Evolutionary conservation across 768 basidiomycete species (phyloP).

Genomic region (Asterophora lycoperdoides): DNA sequence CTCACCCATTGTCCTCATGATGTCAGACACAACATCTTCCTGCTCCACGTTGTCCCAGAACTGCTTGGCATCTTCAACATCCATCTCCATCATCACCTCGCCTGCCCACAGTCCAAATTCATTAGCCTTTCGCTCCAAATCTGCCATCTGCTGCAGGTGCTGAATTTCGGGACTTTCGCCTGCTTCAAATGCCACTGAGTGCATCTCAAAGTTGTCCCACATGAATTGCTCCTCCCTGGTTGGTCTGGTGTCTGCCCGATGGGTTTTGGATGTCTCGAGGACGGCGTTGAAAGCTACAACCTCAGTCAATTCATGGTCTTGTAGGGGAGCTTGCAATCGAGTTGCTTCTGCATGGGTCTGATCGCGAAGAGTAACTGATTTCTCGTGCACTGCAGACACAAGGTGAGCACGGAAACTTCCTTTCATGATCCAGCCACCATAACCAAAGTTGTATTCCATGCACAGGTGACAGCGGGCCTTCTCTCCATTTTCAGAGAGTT

Average conservation of each 20-base stretch:
- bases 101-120: conserved; percentile 11
- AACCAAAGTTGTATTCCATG: too few relatives aligned
- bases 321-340: too few relatives aligned
- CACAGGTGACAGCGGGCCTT: too few relatives aligned
- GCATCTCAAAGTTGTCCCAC: conserved; percentile 6
- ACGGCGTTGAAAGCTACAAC: conserved; percentile 1
- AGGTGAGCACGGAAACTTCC: too few relatives aligned
- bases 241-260: not conserved
- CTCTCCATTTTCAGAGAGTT: too few relatives aligned
- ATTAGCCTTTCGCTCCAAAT: conserved; percentile 6
- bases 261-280: not conserved
- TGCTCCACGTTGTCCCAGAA: conserved; percentile 11
- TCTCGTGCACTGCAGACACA: too few relatives aligned
- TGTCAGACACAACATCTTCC: conserved; percentile 10
- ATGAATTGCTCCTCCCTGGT: conserved; percentile 3
- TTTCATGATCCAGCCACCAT: too few relatives aligned
- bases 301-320: too few relatives aligned
- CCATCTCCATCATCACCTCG: conserved; percentile 5
- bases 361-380: not conserved
- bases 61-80: conserved; percentile 2
- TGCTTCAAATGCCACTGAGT: conserved; percentile 1
- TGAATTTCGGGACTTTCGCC: conserved; percentile 1
- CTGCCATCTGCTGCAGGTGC: not conserved
- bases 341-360: too few relatives aligned
- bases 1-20: conserved; percentile 10